These are phyloP conservation scores for Mortierella sp. DNA, from an alignment of 371 early-diverging fungal genomes.

Conservation along the genomic window DNA sequence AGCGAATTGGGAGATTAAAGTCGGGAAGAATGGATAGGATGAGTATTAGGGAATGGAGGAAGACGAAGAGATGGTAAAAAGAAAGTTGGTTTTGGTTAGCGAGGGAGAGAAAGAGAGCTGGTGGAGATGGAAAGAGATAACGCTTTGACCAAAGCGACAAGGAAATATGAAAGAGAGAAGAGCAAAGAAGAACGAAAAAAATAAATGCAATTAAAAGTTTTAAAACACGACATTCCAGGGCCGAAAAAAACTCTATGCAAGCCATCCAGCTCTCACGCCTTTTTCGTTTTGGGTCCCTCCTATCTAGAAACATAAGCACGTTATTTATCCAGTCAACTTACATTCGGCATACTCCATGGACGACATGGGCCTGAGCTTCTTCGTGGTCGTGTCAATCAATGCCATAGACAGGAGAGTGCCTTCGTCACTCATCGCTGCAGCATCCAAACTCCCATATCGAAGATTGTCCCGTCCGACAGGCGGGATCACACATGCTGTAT, in stretches of 20 bases:
- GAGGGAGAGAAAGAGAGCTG: background rate
- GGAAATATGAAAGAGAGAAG: background rate
- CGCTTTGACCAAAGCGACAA: background rate
- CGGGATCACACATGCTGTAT: slow-evolving; percentile 8
- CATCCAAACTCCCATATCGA: slow-evolving; percentile 24
- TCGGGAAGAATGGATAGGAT: background rate
- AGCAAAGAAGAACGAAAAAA: background rate
- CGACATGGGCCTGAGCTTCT: slow-evolving; percentile 16
- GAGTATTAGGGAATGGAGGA: background rate
- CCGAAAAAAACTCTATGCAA: background rate
- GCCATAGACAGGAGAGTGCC: slow-evolving; percentile 5
- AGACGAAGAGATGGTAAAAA: background rate
- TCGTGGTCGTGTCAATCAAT: background rate
- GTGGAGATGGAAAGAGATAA: background rate
- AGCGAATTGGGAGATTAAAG: background rate
- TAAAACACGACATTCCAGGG: slow-evolving; percentile 1
- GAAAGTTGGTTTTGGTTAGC: background rate
- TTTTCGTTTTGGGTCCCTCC: background rate
- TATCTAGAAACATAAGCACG: too few relatives aligned
- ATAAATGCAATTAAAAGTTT: slow-evolving; percentile 1
- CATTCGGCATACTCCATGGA: slow-evolving; percentile 35
- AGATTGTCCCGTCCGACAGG: slow-evolving; percentile 6
- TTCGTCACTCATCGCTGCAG: slow-evolving; percentile 8
- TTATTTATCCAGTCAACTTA: slow-evolving; percentile 2
- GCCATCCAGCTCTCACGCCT: background rate